Base-by-base conservation (phyloP, 805 yeast species). In the Candida ficus region DNA sequence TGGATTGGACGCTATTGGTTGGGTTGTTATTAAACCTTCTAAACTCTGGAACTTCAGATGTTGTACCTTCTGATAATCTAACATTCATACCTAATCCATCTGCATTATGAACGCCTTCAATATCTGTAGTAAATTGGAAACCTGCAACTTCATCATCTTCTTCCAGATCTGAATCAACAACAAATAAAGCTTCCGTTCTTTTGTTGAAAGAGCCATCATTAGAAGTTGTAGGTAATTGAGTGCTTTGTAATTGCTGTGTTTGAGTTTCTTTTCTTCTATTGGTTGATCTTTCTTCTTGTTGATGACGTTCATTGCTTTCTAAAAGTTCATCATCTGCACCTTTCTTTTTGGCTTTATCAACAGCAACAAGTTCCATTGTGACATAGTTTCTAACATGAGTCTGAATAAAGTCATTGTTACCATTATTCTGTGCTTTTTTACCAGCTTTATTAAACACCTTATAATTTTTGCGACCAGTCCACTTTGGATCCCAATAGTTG, bases 391-490 rank as follows among this genome's bases (percentile, higher is more conserved):
- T 33, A n/a, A 43, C 29, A 18, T 46, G 41, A 3, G 68, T 54
- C 12, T 60, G 51, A 20, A 58, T 37, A 32, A 52, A 53, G 5
- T 57, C 58, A 13, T 48, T 49, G 31, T 52, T 55, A 3, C 46
- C 44, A 13, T 51, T 39, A 5, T 44, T 37, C 8, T 38, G 37
- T 3, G 33, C 10, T 23, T 43, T 44, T 13, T 47, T 50, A 41
- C 57, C 43, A 20, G 46, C 47, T 37, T 67, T 67, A 3, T 56
- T 58, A 52, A 70, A 70, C 5, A 44, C 55, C 39, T 70, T 70
- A 45, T 63, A 69, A 45, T 69, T 68, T 43, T 61, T 67, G 11
- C 71, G 46, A 1, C 54, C 57, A 17, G 48, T 39, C 63, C 67
- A 60, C 14, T 47, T 48, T 1, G 46, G 41, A 29, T 44, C 43